Conservation (phyloP, 805 yeast species). For the Barnettozyma californica region DNA sequence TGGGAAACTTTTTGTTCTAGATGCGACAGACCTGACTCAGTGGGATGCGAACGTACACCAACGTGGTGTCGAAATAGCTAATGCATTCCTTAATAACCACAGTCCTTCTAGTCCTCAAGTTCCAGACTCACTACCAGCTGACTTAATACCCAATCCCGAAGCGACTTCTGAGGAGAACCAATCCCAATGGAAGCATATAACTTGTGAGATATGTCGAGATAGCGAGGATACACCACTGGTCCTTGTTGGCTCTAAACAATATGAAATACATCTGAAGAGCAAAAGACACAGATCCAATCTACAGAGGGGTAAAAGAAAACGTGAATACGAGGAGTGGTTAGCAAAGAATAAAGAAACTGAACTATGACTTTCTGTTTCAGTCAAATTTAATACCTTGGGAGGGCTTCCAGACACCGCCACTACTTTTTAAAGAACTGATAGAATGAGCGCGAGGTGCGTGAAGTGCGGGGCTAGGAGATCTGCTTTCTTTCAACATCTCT, state of each 20-base stretch:
- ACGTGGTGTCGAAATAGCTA: conserved; percentile 49
- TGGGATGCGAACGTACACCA: conserved; percentile 58
- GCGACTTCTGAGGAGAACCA: conserved; percentile 14
- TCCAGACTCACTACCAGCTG: not conserved
- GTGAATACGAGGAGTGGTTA: conserved; percentile 44
- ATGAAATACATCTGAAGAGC: conserved; percentile 63
- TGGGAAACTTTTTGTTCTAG: conserved; percentile 60
- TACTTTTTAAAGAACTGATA: conserved; percentile 11
- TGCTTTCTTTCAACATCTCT: not conserved
- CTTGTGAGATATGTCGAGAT: conserved; percentile 63
- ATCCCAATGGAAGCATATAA: conserved; percentile 57
- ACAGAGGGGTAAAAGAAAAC: conserved; percentile 42
- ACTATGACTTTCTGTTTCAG: conserved; percentile 3
- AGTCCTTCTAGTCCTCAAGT: conserved; percentile 23
- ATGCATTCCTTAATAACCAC: conserved; percentile 33
- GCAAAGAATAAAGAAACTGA: conserved; percentile 10
- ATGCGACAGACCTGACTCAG: conserved; percentile 63
- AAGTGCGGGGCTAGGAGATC: conserved; percentile 15
- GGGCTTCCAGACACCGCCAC: conserved; percentile 28
- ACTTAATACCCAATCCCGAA: conserved; percentile 4
- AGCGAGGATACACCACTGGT: conserved; percentile 49
- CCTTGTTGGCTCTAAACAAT: conserved; percentile 68
- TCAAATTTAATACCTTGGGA: conserved; percentile 24
- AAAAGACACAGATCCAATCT: conserved; percentile 59
- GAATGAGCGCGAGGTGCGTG: conserved; percentile 21